phyloP scores from a whole-genome alignment of 148 eudicot species.

The Nepenthes mirabilis region DNA sequence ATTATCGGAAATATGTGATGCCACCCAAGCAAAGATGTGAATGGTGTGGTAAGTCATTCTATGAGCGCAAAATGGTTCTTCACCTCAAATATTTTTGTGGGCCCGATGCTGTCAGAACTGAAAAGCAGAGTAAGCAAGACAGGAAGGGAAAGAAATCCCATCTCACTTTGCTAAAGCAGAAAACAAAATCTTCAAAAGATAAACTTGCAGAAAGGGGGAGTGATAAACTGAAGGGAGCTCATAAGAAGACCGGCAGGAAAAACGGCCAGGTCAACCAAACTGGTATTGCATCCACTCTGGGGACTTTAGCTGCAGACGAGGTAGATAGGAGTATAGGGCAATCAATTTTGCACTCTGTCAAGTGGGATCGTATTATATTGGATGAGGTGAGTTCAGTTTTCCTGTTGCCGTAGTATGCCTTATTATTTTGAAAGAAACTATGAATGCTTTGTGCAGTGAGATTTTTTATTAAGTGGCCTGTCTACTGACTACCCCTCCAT shows the following conservation, averaged over 20 bases:
- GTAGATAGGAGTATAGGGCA: conserved; percentile 13
- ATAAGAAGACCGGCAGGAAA: conserved; percentile 14
- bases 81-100: conserved; percentile 70
- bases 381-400: conserved; percentile 54
- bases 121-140: conserved; percentile 63
- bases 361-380: conserved; percentile 78
- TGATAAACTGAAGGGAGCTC: conserved; percentile 15
- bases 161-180: conserved; percentile 14
- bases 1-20: conserved; percentile 64
- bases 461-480: background rate
- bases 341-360: conserved; percentile 64
- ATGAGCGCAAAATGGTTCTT: conserved; percentile 28
- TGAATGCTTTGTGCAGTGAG: background rate
- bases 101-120: conserved; percentile 59
- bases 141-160: conserved; percentile 25
- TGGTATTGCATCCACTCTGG: conserved; percentile 7
- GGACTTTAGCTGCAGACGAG: conserved; percentile 15
- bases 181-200: conserved; percentile 7
- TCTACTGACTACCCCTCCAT: background rate
- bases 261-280: conserved; percentile 7
- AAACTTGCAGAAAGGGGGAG: conserved; percentile 7
- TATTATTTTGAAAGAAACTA: too few relatives aligned
- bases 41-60: conserved; percentile 64
- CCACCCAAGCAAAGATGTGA: conserved; percentile 68
- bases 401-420: too few relatives aligned